A percentile compares a stretch with the other conserved stretches of the same genome.
phyloP scores from a whole-genome alignment of 2,329 filamentous ascomycete genomes.

The Aspergillus intermedius region DNA sequence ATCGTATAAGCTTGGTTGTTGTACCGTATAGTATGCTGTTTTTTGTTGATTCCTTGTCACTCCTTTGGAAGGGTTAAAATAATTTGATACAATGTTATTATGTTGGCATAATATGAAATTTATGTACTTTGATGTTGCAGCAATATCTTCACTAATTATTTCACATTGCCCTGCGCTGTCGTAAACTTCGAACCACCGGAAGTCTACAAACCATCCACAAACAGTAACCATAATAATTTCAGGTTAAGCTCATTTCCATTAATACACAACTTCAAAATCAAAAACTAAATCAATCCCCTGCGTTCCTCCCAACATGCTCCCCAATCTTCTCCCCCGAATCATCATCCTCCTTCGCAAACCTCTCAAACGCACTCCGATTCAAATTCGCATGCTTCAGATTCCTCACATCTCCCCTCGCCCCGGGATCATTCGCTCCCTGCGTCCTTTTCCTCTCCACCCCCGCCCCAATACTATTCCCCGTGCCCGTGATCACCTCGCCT shows the following conservation, averaged over 20 bases:
- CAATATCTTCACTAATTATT: too few relatives aligned
- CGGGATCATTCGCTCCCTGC: conserved; percentile 24
- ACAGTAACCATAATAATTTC: too few relatives aligned
- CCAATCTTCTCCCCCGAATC: conserved; percentile 23
- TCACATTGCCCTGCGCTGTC: too few relatives aligned
- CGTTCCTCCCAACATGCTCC: conserved; percentile 24
- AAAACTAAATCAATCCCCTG: background rate
- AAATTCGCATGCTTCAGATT: conserved; percentile 34
- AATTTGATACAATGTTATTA: too few relatives aligned
- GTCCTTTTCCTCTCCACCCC: conserved; percentile 32
- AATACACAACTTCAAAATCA: background rate
- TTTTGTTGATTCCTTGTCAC: background rate
- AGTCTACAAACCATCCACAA: too few relatives aligned
- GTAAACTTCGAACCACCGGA: too few relatives aligned
- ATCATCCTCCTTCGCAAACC: conserved; percentile 31
- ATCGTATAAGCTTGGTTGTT: background rate
- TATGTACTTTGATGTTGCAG: too few relatives aligned
- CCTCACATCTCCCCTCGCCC: conserved; percentile 32
- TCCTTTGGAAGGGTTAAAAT: background rate
- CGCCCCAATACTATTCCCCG: conserved; percentile 33
- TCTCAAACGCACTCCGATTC: conserved; percentile 33
- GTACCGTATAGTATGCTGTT: background rate
- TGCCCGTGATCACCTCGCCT: conserved; percentile 37
- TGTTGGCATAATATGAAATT: too few relatives aligned
- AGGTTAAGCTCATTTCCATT: too few relatives aligned